Conservation (phyloP, 495 filamentous ascomycete species). For the Collariella sp. region DNA sequence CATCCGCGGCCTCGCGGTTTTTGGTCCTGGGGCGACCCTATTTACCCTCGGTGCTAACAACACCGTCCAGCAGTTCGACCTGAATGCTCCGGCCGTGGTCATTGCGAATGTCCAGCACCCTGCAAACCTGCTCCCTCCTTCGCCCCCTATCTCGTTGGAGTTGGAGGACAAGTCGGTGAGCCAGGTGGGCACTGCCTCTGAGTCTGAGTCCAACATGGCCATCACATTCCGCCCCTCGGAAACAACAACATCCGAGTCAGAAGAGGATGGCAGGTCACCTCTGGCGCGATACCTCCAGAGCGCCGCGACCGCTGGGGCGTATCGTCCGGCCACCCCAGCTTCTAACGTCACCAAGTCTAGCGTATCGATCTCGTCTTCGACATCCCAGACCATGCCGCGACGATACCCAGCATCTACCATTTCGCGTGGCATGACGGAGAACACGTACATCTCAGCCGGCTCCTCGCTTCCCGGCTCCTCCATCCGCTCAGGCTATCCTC, state of each 20-base stretch:
- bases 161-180: constrained; percentile 39
- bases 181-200: constrained; percentile 32
- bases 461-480: constrained; percentile 36
- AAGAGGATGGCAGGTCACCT: constrained; percentile 58
- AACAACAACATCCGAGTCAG: constrained; percentile 51
- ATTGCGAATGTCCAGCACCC: constrained; percentile 78
- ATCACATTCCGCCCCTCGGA: constrained; percentile 46
- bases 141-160: constrained; percentile 68
- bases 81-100: constrained; percentile 67
- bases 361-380: constrained; percentile 44
- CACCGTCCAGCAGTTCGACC: constrained; percentile 88
- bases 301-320: constrained; percentile 44
- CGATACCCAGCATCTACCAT: constrained; percentile 37
- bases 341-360: constrained; percentile 61
- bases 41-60: constrained; percentile 86
- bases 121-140: constrained; percentile 63
- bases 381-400: constrained; percentile 32
- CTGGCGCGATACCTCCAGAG: constrained; percentile 55
- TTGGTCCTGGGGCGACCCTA: constrained; percentile 80
- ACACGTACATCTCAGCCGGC: constrained; percentile 56
- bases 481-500: constrained; percentile 30
- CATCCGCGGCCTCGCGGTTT: constrained; percentile 73
- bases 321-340: constrained; percentile 52
- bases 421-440: constrained; percentile 45
- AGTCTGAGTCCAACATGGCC: constrained; percentile 35